A percentile compares a stretch with the other conserved stretches of the same genome.
phyloP scores from a whole-genome alignment of 1,139 yeast genomes.

The Arxiozyma telluris region DNA sequence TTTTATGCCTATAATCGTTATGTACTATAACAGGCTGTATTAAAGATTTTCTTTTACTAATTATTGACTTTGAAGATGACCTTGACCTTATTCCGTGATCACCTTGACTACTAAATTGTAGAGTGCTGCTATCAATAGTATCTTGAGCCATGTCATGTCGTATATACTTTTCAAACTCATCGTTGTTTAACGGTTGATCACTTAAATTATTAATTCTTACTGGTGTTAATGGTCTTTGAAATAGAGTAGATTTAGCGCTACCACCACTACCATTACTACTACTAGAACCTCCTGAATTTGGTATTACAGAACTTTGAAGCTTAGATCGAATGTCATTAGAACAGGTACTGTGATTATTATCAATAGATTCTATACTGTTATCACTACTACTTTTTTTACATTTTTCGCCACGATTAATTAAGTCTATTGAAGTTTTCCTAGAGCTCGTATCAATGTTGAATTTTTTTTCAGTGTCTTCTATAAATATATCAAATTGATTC shows the following conservation, averaged over 20 bases:
- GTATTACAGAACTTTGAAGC: neutral
- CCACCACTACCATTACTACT: neutral
- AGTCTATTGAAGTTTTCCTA: slow-evolving; percentile 5
- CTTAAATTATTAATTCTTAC: slow-evolving; percentile 5
- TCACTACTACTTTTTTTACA: neutral
- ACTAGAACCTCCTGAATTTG: neutral
- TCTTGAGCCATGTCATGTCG: neutral
- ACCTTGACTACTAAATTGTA: neutral
- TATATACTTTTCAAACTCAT: neutral
- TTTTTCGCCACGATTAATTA: neutral
- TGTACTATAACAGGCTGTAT: slow-evolving; percentile 27
- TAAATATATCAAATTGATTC: slow-evolving; percentile 24
- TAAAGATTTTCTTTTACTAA: slow-evolving; percentile 23
- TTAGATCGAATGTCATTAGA: neutral
- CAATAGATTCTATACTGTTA: neutral
- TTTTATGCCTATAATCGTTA: neutral
- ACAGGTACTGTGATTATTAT: neutral
- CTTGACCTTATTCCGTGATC: neutral
- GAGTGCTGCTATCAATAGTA: neutral
- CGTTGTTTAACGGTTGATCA: slow-evolving; percentile 13
- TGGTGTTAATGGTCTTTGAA: slow-evolving; percentile 11
- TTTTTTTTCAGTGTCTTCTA: slow-evolving; percentile 19
- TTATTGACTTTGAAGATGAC: slow-evolving; percentile 10
- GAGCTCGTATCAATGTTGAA: slow-evolving; percentile 23
- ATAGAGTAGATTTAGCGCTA: slow-evolving; percentile 1